These are phyloP conservation scores for Scheffersomyces titani DNA, from an alignment of 1,139 yeast genomes.

Conservation along the genomic window DNA sequence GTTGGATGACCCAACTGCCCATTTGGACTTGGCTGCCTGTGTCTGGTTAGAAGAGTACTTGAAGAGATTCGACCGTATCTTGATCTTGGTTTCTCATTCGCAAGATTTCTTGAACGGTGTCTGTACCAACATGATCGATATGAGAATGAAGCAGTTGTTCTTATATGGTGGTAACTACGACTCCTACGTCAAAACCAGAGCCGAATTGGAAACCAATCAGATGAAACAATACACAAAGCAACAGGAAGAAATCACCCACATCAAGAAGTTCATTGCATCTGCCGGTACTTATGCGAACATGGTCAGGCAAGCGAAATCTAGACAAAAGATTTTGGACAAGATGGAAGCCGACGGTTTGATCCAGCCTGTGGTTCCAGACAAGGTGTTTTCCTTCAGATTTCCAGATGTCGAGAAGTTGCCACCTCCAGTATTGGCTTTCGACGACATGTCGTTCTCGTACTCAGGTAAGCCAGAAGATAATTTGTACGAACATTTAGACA, in stretches of 20 bases:
- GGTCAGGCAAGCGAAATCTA: conserved; percentile 98
- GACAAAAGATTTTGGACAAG: conserved; percentile 98
- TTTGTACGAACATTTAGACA: conserved; percentile 85
- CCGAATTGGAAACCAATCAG: conserved; percentile 94
- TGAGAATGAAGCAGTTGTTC: conserved; percentile 74
- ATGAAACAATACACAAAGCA: conserved; percentile 96
- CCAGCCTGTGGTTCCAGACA: conserved; percentile 90
- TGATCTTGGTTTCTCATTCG: conserved; percentile 95
- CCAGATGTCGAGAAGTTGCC: conserved; percentile 97
- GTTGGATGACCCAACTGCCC: conserved; percentile 98
- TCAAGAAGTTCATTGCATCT: conserved; percentile 97
- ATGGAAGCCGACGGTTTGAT: conserved; percentile 99
- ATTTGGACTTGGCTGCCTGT: conserved; percentile 98
- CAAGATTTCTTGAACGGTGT: conserved; percentile 99
- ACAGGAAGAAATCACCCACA: conserved; percentile 98
- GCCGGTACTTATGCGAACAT: conserved; percentile 99
- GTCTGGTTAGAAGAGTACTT: conserved; percentile 99
- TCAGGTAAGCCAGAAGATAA: conserved; percentile 86
- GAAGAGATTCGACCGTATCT: conserved; percentile 89
- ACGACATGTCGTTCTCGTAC: conserved; percentile 90
- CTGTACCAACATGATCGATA: conserved; percentile 96
- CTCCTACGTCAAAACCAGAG: conserved; percentile 90
- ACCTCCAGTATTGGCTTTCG: conserved; percentile 97
- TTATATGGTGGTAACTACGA: conserved; percentile 99
- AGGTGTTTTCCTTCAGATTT: conserved; percentile 90